These are phyloP conservation scores for Rhodotorula toruloides DNA, from an alignment of 768 basidiomycete species.

Conservation along the genomic window DNA sequence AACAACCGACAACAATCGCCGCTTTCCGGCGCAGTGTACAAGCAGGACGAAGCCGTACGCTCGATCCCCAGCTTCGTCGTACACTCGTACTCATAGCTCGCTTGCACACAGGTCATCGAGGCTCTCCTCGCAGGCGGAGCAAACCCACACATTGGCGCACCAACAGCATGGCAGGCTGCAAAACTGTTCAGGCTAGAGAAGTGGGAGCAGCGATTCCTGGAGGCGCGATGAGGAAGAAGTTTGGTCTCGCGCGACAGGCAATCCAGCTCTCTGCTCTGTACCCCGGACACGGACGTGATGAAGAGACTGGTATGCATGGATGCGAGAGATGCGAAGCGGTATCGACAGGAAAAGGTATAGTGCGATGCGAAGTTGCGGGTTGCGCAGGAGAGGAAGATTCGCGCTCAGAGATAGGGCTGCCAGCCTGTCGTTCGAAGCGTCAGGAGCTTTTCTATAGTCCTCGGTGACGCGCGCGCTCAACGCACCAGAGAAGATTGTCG, in stretches of 20 bases:
- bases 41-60: constrained; percentile 54
- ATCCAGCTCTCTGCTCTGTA: neutral
- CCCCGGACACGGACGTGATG: neutral
- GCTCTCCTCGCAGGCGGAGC: constrained; percentile 57
- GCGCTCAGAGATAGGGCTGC: constrained; percentile 22
- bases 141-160: constrained; percentile 61
- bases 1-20: constrained; percentile 71
- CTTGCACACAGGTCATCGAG: constrained; percentile 52
- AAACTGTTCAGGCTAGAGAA: constrained; percentile 60
- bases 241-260: no score
- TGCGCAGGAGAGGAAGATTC: neutral
- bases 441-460: neutral
- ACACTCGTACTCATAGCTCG: no score
- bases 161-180: constrained; percentile 65
- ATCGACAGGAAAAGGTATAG: neutral
- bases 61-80: no score
- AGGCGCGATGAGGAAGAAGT: neutral
- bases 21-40: constrained; percentile 72
- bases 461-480: neutral
- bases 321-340: neutral
- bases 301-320: neutral
- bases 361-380: neutral
- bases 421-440: neutral
- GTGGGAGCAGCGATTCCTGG: constrained; percentile 11
- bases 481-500: constrained; percentile 66